phyloP scores from a whole-genome alignment of 2,329 filamentous ascomycete species.

The Monosporascus sp. region DNA sequence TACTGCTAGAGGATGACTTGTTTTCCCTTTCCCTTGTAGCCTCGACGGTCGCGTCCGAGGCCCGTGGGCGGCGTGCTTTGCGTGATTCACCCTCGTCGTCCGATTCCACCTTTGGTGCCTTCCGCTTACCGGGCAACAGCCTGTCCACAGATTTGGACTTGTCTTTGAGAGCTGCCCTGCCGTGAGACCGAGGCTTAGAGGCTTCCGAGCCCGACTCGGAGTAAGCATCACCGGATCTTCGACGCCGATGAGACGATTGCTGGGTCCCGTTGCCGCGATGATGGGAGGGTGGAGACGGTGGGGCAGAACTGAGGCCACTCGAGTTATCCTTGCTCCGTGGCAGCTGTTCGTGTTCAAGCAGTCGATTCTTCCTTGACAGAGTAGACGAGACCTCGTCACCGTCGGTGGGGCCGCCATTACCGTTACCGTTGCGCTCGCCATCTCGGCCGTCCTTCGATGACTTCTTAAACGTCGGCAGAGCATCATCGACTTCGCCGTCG shows the following conservation, averaged over 20 bases:
- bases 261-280: constrained; percentile 20
- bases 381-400: constrained; percentile 30
- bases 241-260: constrained; percentile 31
- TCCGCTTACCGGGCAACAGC: constrained; percentile 46
- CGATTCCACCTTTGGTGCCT: constrained; percentile 48
- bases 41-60: constrained; percentile 39
- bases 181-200: constrained; percentile 39
- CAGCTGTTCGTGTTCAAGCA: constrained; percentile 36
- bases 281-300: constrained; percentile 47
- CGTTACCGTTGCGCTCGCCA: constrained; percentile 13
- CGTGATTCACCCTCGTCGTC: constrained; percentile 52
- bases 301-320: constrained; percentile 54
- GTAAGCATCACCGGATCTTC: constrained; percentile 31
- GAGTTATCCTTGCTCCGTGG: constrained; percentile 45
- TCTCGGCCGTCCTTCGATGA: constrained; percentile 30
- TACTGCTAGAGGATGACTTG: constrained; percentile 26
- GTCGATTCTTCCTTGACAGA: constrained; percentile 48
- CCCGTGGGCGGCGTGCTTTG: constrained; percentile 50
- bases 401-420: constrained; percentile 22
- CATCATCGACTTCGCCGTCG: constrained; percentile 46
- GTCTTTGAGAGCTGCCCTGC: constrained; percentile 43
- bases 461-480: constrained; percentile 28
- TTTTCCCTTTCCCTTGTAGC: constrained; percentile 25
- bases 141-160: constrained; percentile 44
- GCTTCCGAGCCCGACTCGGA: constrained; percentile 55